Percentiles rank a stretch among this genome's conserved stretches.
These are phyloP conservation scores for Ophiosphaerella narmari DNA, from an alignment of 2,329 filamentous ascomycete species.

Conservation along the genomic window DNA sequence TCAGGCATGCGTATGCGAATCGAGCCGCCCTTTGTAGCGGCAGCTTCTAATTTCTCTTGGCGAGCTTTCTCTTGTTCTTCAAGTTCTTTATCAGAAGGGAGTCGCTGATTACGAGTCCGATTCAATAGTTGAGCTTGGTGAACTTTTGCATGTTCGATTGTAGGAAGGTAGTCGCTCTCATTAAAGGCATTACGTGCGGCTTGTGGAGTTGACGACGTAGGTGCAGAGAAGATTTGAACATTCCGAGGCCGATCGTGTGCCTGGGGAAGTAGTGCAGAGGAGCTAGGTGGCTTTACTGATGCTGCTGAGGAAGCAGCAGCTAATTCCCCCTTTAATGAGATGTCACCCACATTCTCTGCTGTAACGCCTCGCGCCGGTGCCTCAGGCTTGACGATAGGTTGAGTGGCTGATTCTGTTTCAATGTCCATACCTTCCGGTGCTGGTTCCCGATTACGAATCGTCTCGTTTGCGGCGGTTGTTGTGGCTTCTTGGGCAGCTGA, in stretches of 20 bases:
- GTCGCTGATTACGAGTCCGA: conserved; percentile 79
- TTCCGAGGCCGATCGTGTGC: conserved; percentile 45
- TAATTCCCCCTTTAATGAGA: conserved; percentile 21
- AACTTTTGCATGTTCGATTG: conserved; percentile 73
- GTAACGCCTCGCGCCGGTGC: conserved; percentile 21
- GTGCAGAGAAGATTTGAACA: conserved; percentile 77
- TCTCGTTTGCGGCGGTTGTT: conserved; percentile 31
- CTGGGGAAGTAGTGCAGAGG: conserved; percentile 15
- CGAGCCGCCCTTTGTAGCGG: conserved; percentile 39
- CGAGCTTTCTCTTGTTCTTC: conserved; percentile 93
- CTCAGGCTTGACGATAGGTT: conserved; percentile 14
- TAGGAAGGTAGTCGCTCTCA: conserved; percentile 77
- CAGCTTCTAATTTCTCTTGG: conserved; percentile 89
- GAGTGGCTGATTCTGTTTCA: conserved; percentile 22
- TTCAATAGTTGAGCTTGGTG: conserved; percentile 76
- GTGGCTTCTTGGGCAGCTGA: conserved; percentile 31
- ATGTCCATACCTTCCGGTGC: conserved; percentile 39
- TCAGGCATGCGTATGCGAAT: conserved; percentile 6
- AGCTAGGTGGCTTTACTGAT: conserved; percentile 18
- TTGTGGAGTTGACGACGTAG: conserved; percentile 72
- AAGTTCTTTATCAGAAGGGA: conserved; percentile 85
- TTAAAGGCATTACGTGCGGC: conserved; percentile 71
- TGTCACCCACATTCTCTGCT: conserved; percentile 18
- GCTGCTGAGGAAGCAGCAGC: conserved; percentile 27
- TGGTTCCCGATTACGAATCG: conserved; percentile 24